A percentile compares a stretch with the other conserved stretches of the same genome.
These are phyloP conservation scores for Fusarium succisae DNA, from an alignment of 2,329 filamentous ascomycete genomes.

Conservation along the genomic window DNA sequence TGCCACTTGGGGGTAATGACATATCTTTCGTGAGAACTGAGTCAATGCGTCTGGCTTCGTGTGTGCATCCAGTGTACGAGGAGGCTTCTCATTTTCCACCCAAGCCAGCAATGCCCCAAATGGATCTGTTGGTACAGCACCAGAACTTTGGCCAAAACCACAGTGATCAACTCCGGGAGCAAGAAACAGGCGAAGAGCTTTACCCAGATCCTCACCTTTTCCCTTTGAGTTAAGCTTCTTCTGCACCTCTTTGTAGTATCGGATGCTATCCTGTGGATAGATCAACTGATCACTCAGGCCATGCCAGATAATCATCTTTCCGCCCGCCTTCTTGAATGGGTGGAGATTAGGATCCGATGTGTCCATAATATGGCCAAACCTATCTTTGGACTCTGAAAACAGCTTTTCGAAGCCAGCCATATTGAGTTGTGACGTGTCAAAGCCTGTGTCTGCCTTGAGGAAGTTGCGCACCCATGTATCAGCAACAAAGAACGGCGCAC, in stretches of 20 bases:
- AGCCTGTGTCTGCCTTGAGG: neutral
- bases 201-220: neutral
- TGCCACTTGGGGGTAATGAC: neutral
- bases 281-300: neutral
- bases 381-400: neutral
- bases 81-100: neutral
- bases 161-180: neutral
- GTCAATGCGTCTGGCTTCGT: neutral
- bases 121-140: neutral
- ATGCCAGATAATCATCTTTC: neutral
- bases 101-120: neutral
- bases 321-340: neutral
- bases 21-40: neutral
- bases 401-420: neutral
- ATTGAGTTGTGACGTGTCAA: neutral
- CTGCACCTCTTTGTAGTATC: neutral
- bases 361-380: neutral
- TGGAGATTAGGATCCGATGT: neutral
- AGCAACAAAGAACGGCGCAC: neutral
- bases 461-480: neutral
- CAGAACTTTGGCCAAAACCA: neutral
- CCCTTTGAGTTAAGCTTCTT: fast-evolving
- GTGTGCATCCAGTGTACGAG: neutral
- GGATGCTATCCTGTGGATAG: neutral
- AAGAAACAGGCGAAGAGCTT: neutral